Evolutionary conservation across 2,329 filamentous ascomycete genomes (phyloP), one percentile per base, ranked within the genome.

Genomic region (Fusarium brevicatenulatum): DNA sequence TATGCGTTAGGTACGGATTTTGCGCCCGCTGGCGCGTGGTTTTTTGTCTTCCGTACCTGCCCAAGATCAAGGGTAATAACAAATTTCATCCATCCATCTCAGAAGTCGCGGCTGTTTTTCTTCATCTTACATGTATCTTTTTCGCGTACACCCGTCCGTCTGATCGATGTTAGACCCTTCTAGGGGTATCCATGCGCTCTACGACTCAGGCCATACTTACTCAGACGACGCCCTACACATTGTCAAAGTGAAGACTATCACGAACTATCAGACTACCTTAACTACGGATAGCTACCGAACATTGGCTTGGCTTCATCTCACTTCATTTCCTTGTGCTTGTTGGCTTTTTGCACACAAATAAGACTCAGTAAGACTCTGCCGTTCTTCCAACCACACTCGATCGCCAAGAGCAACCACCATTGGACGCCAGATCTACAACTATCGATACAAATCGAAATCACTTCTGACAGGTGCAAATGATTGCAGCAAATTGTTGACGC

Each of bases 21-120:
- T 72, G 56, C 66, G 70, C 55, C 61, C 70, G 70, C 70, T 50
- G 52, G 54, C 66, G 66, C 52, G 69, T 70, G 65, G 64, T 70
- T 70, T 70, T 68, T 63, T 67, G 39, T 56, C 59, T 55, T 50
- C 53, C 42, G 49, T 55, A 68, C 64, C 53, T 70, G 42, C 52
- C 60, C 66, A 57, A 59, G n/a, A 36, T 34, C 60, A 58, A 63
- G 65, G 65, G 46, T 49, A 28, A 52, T 70, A 47, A 28, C 46
- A 62, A 52, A 53, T 69, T 69, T 55, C 58, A 25, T 57, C 50
- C 57, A 52, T 53, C 65, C 63, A 68, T 63, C 47, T 30, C 53
- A 54, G 32, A 49, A 43, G 60, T 60, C 63, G 64, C 69, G 64
- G 40, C 70, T 72, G 55, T 57, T 72, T 68, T 63, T 68, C 42